These are phyloP conservation scores for Fistulinella cinereoalba DNA, from an alignment of 1,284 basidiomycete genomes.

Conservation along the genomic window DNA sequence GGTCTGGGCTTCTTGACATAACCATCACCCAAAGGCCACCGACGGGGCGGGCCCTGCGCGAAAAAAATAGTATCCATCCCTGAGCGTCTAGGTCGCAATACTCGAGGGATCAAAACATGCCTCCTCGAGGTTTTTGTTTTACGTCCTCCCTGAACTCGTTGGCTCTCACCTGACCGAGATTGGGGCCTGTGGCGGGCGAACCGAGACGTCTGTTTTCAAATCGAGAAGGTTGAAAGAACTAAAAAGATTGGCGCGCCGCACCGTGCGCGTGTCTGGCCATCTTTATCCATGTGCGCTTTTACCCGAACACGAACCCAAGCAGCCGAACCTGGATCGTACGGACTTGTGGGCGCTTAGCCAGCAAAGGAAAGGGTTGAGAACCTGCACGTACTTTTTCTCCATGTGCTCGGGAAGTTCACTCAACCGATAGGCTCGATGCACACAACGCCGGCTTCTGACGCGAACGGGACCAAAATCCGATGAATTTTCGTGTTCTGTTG, in stretches of 20 bases:
- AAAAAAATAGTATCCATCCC: too few species aligned
- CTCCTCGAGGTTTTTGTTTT: conserved; percentile 26
- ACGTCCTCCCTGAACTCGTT: conserved; percentile 13
- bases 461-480: neutral
- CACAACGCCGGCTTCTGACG: neutral
- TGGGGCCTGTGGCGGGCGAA: neutral
- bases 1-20: conserved; percentile 1
- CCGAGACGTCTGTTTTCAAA: conserved; percentile 11
- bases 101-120: conserved; percentile 13
- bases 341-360: conserved; percentile 4
- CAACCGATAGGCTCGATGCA: too few species aligned
- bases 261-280: neutral
- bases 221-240: conserved; percentile 20
- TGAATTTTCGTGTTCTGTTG: too few species aligned
- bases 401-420: too few species aligned
- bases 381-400: too few species aligned
- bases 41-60: neutral
- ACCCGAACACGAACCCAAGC: conserved; percentile 11
- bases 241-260: neutral
- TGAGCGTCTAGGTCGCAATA: too few species aligned
- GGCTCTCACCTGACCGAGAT: neutral
- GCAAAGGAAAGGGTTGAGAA: conserved; percentile 17
- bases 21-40: neutral
- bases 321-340: neutral
- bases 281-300: conserved; percentile 1